A percentile compares a stretch with the other conserved stretches of the same genome.
Conservation (phyloP, 2,329 filamentous ascomycete species). For the Annulohypoxylon truncatum region DNA sequence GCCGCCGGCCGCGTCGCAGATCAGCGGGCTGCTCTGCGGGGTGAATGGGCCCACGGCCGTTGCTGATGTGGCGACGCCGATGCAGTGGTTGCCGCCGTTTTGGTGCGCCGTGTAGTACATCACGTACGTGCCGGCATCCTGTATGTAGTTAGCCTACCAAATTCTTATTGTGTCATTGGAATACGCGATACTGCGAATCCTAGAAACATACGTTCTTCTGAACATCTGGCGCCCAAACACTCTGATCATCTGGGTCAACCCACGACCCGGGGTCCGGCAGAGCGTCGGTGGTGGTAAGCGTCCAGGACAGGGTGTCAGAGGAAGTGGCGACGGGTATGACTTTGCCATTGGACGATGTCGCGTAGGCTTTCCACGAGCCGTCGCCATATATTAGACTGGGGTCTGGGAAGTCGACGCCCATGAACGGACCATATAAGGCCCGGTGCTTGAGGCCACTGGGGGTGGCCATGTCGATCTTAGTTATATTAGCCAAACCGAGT, state of each 20-base stretch:
- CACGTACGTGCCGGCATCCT: constrained; percentile 48
- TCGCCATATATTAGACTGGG: constrained; percentile 47
- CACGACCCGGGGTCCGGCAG: constrained; percentile 46
- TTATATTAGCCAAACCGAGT: constrained; percentile 45
- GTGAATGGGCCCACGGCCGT: constrained; percentile 47
- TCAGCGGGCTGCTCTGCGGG: constrained; percentile 41
- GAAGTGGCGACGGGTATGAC: constrained; percentile 47
- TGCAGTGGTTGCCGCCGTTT: constrained; percentile 47
- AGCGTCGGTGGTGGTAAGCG: constrained; percentile 44
- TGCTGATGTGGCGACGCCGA: constrained; percentile 47
- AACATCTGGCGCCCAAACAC: constrained; percentile 50
- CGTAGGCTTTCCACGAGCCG: constrained; percentile 49
- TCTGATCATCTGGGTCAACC: constrained; percentile 42
- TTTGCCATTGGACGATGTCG: constrained; percentile 47
- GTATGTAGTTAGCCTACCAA: background rate
- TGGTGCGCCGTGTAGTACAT: constrained; percentile 50
- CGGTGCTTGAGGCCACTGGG: constrained; percentile 34
- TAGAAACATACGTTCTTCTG: constrained; percentile 46
- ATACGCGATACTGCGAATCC: too few relatives aligned
- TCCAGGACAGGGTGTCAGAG: constrained; percentile 44
- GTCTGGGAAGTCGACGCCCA: constrained; percentile 47
- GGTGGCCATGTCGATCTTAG: constrained; percentile 35
- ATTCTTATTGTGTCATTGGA: too few relatives aligned
- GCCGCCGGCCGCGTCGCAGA: constrained; percentile 47
- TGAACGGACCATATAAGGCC: constrained; percentile 40